These are phyloP conservation scores for Orbilia brochopaga DNA, from an alignment of 2,329 filamentous ascomycete genomes.

Conservation along the genomic window DNA sequence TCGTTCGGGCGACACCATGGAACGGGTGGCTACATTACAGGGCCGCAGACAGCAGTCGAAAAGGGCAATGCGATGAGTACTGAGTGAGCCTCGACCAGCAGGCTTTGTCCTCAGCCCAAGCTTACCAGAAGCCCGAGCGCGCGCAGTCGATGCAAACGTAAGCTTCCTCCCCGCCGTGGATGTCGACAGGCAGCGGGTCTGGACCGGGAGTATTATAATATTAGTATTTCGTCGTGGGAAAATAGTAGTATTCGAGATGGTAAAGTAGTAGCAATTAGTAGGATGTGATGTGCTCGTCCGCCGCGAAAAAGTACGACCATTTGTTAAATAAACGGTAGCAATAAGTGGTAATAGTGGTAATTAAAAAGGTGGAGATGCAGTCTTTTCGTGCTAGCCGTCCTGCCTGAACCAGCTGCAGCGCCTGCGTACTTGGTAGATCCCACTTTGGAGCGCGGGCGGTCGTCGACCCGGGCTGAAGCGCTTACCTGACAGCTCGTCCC, in stretches of 20 bases:
- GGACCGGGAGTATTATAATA: background rate
- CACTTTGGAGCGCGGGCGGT: background rate
- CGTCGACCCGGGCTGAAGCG: conserved; percentile 8
- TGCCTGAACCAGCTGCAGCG: too few species aligned
- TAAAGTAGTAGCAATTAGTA: conserved; percentile 3
- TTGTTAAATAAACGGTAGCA: background rate
- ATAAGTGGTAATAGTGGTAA: background rate
- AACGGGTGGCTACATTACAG: conserved; percentile 5
- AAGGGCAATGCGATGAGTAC: conserved; percentile 2
- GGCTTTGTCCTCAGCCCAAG: conserved; percentile 25
- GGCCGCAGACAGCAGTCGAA: background rate
- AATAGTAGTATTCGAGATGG: background rate
- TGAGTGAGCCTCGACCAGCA: conserved; percentile 38
- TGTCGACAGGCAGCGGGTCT: conserved; percentile 21
- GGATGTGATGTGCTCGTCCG: conserved; percentile 3
- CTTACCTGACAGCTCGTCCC: conserved; percentile 5
- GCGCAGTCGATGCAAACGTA: conserved; percentile 20
- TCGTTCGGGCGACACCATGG: background rate
- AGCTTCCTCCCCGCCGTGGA: conserved; percentile 6
- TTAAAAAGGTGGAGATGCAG: conserved; percentile 31
- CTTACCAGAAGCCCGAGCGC: conserved; percentile 44
- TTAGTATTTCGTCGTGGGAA: background rate
- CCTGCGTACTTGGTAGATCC: too few species aligned
- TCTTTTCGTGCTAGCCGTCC: too few species aligned
- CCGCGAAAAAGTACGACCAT: too few species aligned